Evolutionary conservation across 2,329 filamentous ascomycete species (phyloP), one percentile per base, ranked within the genome.

Genomic region (Colletotrichum truncatum): DNA sequence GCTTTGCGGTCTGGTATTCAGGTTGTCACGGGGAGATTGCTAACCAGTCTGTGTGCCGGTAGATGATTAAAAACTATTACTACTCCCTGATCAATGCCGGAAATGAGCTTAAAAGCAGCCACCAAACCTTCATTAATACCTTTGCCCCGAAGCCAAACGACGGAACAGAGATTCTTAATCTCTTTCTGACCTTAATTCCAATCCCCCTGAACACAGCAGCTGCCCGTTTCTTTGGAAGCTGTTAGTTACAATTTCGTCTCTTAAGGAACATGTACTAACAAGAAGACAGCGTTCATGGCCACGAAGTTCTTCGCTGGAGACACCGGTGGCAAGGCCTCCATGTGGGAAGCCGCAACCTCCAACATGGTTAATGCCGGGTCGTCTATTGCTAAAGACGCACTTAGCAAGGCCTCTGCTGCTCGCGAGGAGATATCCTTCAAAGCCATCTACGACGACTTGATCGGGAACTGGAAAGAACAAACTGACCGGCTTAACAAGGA

Each of bases 21-120:
- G n/a, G n/a, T n/a, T n/a, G n/a, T n/a, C 1, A 18, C 36, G 0
- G 9, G 28, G 10, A 14, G 32, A 14, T 12, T 14, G 51, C 32
- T 32, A 18, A 41, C 26, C 21, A n/a, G 6, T 48, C 12, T 16
- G 45, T 9, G 14, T 38, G 12, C 18, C 0, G 0, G n/a, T n/a
- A 57, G 53, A 46, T 34, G 39, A 36, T 57, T 16, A 57, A 46
- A 11, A 57, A 57, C 39, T 48, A 45, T 18, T 34, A 10, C 39
- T 11, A 45, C 9, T 25, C 39, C 25, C 28, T 57, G n/a, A 28
- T 23, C 14, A 26, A 34, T 16, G 38, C 30, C 0, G 39, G 14
- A 4, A 57, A 57, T 0, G 28, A 18, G 10, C 41, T 57, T 2
- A 23, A 12, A 25, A 6, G 18, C 26, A 0, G 4, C 3, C 25